These are phyloP conservation scores for Psidium friedrichsthalianum DNA, from an alignment of 345 rosid species.

Conservation along the genomic window DNA sequence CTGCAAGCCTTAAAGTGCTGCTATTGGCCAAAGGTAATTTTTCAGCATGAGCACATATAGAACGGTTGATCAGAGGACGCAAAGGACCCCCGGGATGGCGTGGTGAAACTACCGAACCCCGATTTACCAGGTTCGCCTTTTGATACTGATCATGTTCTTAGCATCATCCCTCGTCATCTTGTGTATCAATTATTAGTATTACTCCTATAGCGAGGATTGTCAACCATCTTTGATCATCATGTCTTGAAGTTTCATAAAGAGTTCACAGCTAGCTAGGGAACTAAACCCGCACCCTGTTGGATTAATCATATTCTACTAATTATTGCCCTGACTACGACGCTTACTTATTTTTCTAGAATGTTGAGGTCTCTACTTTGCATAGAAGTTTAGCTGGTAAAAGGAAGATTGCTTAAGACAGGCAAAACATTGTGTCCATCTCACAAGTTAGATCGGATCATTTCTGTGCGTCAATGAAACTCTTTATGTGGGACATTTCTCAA, in stretches of 20 bases:
- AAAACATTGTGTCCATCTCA: not conserved
- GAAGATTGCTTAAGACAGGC: not conserved
- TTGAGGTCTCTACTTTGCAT: not conserved
- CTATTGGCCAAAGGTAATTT: not conserved
- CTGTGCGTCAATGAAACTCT: not conserved
- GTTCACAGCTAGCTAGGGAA: not conserved
- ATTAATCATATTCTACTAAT: not conserved
- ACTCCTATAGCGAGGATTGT: not conserved
- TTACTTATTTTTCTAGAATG: not conserved
- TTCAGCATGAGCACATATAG: constrained; percentile 53
- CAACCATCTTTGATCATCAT: not conserved
- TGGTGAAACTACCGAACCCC: constrained; percentile 10
- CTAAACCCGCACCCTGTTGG: not conserved
- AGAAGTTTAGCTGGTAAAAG: not conserved
- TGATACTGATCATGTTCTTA: constrained; percentile 12
- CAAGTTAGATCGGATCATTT: not conserved
- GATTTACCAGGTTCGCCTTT: constrained; percentile 21
- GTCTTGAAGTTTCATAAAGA: not conserved
- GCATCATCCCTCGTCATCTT: not conserved
- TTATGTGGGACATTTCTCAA: not conserved
- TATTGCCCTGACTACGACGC: not conserved
- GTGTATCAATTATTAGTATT: not conserved
- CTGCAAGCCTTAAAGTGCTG: not conserved
- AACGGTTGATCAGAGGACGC: constrained; percentile 53
- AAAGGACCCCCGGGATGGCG: constrained; percentile 29